phyloP scores from a whole-genome alignment of 805 yeast genomes.

The Kluyveromyces dobzhanskii region DNA sequence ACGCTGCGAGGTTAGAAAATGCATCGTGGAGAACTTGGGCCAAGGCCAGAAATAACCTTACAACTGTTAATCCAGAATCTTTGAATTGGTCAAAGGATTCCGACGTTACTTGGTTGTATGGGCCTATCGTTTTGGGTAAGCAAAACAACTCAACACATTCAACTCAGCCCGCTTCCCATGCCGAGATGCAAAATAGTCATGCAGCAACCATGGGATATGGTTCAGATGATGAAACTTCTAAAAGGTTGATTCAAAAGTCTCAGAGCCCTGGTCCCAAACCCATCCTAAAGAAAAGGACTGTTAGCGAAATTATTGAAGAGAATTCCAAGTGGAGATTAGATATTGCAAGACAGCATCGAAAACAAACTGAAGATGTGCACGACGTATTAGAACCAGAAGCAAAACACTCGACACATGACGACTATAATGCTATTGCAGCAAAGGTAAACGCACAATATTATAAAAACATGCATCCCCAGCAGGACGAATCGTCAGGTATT shows the following conservation, averaged over 20 bases:
- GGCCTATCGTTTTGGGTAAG: conserved; percentile 46
- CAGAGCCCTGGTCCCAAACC: conserved; percentile 50
- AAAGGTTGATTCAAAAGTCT: conserved; percentile 19
- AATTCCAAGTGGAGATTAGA: conserved; percentile 30
- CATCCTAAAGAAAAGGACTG: conserved; percentile 78
- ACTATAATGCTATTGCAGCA: conserved; percentile 29
- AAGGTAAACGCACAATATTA: conserved; percentile 31
- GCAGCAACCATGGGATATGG: conserved; percentile 29
- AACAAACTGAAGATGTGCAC: conserved; percentile 19
- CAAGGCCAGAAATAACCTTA: conserved; percentile 67
- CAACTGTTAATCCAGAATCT: conserved; percentile 81
- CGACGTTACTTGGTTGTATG: conserved; percentile 97
- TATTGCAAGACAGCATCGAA: conserved; percentile 58
- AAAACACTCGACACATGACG: conserved; percentile 21
- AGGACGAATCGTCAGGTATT: background rate
- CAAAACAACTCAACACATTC: conserved; percentile 6
- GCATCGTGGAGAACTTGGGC: conserved; percentile 99
- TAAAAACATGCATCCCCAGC: background rate
- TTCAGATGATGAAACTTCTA: conserved; percentile 32
- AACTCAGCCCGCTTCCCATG: conserved; percentile 2
- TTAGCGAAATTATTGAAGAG: conserved; percentile 57
- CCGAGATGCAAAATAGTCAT: conserved; percentile 8
- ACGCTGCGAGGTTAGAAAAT: conserved; percentile 70
- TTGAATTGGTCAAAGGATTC: conserved; percentile 96
- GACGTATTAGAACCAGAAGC: conserved; percentile 21